Evolutionary conservation across 1,284 basidiomycete genomes (phyloP).

Genomic region (Volvariella surrecta): DNA sequence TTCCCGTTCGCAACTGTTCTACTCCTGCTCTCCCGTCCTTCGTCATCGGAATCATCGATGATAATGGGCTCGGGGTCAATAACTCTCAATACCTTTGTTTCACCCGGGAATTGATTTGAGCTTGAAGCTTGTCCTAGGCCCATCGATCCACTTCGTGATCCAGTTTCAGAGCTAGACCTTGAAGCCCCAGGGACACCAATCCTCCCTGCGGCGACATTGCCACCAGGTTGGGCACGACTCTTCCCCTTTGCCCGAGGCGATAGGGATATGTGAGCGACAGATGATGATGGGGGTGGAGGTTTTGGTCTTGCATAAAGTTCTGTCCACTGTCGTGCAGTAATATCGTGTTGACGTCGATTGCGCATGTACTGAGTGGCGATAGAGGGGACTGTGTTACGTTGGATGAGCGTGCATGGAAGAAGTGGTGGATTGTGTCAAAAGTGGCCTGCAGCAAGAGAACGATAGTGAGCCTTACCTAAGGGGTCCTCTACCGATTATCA

Average conservation of each 20-base stretch:
- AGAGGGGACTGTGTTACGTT: slow-evolving; percentile 42
- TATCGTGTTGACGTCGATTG: slow-evolving; percentile 56
- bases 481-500: slow-evolving; percentile 50
- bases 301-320: slow-evolving; percentile 48
- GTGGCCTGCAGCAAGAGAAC: no score
- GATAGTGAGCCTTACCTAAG: slow-evolving; percentile 36
- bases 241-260: slow-evolving; percentile 15
- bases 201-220: neutral
- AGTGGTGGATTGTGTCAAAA: neutral
- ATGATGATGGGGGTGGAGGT: slow-evolving; percentile 17
- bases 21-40: slow-evolving; percentile 12
- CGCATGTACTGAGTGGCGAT: slow-evolving; percentile 66
- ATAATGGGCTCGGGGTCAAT: slow-evolving; percentile 26
- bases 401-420: neutral
- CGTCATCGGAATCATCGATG: slow-evolving; percentile 44
- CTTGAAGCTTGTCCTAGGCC: slow-evolving; percentile 5
- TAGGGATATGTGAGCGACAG: slow-evolving; percentile 8
- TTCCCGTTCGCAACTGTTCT: no score
- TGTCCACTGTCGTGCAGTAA: slow-evolving; percentile 58
- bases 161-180: slow-evolving; percentile 6
- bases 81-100: neutral
- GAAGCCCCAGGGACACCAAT: neutral
- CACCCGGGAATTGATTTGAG: slow-evolving; percentile 5
- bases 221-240: slow-evolving; percentile 7
- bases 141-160: neutral